A percentile compares a stretch with the other conserved stretches of the same genome.
Evolutionary conservation across 306 rosid species (phyloP).

Genomic region (Phaseolus lunatus): DNA sequence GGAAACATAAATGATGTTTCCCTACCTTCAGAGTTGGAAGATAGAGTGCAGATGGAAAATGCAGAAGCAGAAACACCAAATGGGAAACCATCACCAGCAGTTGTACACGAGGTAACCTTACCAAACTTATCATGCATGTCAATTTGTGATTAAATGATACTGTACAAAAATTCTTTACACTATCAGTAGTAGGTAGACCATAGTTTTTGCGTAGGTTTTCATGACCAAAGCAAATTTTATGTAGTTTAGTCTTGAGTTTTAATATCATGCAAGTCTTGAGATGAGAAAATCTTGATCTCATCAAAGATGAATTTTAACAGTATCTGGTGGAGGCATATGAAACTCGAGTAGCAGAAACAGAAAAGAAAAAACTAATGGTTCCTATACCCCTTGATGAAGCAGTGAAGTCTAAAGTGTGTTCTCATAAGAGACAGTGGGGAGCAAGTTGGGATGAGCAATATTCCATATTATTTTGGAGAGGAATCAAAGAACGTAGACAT

Average conservation of each 20-base stretch:
- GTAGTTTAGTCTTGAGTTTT: not conserved
- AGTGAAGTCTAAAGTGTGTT: conserved; percentile 61
- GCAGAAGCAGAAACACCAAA: conserved; percentile 59
- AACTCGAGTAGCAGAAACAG: conserved; percentile 72
- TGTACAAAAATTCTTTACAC: not conserved
- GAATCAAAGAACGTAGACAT: conserved; percentile 85
- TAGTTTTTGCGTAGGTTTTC: not conserved
- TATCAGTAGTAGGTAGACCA: not conserved
- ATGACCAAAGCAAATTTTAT: conserved; percentile 13
- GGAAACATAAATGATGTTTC: conserved; percentile 89
- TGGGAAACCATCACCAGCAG: conserved; percentile 82
- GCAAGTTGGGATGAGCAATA: conserved; percentile 90
- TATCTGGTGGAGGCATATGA: conserved; percentile 92
- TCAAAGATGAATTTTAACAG: conserved; percentile 51
- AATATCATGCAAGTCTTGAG: not conserved
- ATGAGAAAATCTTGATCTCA: conserved; percentile 16
- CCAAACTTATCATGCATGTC: not conserved
- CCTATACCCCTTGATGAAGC: conserved; percentile 72
- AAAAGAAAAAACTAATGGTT: conserved; percentile 73
- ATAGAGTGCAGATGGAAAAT: conserved; percentile 75
- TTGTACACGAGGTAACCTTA: conserved; percentile 80
- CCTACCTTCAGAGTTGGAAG: conserved; percentile 90
- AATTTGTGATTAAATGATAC: not conserved
- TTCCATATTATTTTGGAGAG: conserved; percentile 77
- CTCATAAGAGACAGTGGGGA: conserved; percentile 76